Evolutionary conservation across 2,329 filamentous ascomycete species (phyloP).

Genomic region (Colletotrichum agaves): DNA sequence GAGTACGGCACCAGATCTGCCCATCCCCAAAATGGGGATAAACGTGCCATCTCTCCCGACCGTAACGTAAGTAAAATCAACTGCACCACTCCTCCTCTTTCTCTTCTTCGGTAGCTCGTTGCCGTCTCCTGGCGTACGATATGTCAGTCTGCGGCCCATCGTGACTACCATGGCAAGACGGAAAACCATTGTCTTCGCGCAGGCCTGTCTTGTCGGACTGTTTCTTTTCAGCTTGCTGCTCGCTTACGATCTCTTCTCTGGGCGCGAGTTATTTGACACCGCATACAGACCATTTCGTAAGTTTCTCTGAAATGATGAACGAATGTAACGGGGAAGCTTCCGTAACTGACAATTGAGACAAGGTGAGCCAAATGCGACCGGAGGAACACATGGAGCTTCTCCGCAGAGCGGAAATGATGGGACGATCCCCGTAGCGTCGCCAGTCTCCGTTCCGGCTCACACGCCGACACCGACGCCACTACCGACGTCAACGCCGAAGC

Average conservation of each 20-base stretch:
- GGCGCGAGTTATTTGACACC: conserved; percentile 14
- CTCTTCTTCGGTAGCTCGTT: no score
- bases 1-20: no score
- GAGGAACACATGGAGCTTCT: not conserved
- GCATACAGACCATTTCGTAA: conserved; percentile 22
- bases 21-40: no score
- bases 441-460: not conserved
- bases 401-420: no score
- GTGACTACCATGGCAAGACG: not conserved
- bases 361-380: not conserved
- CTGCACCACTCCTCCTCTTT: no score
- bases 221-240: conserved; percentile 5
- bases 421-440: not conserved
- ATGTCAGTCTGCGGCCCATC: no score
- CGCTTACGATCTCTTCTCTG: conserved; percentile 19
- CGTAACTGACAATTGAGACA: not conserved
- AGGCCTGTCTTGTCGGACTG: not conserved
- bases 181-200: not conserved
- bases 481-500: not conserved
- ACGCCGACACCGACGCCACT: not conserved
- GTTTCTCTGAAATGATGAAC: not conserved
- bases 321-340: no score
- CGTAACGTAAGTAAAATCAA: no score
- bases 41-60: no score
- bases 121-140: no score